A percentile compares a stretch with the other conserved stretches of the same genome.
Evolutionary conservation across 2,329 filamentous ascomycete genomes (phyloP).

Genomic region (Aspergillus phoenicis): DNA sequence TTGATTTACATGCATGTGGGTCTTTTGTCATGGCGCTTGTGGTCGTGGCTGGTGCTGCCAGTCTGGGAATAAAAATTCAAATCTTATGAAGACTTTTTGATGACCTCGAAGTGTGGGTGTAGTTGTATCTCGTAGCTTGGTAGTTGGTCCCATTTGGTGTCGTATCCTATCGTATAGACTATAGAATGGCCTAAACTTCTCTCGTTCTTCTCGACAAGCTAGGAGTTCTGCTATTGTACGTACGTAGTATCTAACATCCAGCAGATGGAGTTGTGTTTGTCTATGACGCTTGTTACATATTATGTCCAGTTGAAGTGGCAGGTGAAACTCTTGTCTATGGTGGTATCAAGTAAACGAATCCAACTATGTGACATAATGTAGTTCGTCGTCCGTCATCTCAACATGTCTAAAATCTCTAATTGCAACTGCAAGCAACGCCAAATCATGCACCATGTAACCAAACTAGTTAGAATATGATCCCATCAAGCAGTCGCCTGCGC

Average conservation of each 20-base stretch:
- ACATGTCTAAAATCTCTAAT: neutral
- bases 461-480: neutral
- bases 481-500: conserved; percentile 2
- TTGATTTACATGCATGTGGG: neutral
- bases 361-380: neutral
- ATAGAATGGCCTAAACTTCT: too few species aligned
- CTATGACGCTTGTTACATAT: too few species aligned
- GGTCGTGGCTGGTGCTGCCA: conserved; percentile 9
- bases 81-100: neutral
- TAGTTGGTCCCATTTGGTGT: neutral
- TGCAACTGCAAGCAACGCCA: neutral
- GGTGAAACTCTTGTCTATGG: neutral
- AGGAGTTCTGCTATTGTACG: too few species aligned
- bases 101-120: neutral
- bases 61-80: conserved; percentile 9
- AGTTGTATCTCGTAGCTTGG: neutral
- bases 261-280: too few species aligned
- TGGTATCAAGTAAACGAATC: neutral
- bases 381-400: neutral
- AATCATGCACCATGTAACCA: neutral
- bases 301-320: neutral
- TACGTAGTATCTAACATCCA: too few species aligned
- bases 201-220: too few species aligned
- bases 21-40: neutral
- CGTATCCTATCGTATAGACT: too few species aligned